Percentiles rank a stretch among this genome's conserved stretches.
Conservation (phyloP, 176 grass and related monocot species). For the Canna indica region DNA sequence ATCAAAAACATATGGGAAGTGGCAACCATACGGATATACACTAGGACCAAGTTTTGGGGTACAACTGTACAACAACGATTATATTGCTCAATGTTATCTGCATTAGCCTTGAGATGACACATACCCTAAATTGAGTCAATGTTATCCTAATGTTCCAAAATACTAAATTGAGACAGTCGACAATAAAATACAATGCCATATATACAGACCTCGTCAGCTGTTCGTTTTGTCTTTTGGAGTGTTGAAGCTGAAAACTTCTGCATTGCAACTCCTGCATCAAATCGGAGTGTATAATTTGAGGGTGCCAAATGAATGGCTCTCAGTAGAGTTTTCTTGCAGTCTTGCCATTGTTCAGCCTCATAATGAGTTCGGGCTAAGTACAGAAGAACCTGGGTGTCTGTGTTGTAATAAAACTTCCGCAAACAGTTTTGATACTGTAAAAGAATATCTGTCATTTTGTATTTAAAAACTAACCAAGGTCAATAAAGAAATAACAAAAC, state of each 20-base stretch:
- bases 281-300: slow-evolving; percentile 85
- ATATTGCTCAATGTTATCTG: neutral
- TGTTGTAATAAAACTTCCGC: slow-evolving; percentile 88
- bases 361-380: slow-evolving; percentile 89
- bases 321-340: slow-evolving; percentile 84
- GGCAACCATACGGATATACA: no score
- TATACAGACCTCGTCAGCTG: slow-evolving; percentile 65
- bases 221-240: slow-evolving; percentile 78
- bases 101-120: neutral
- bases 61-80: neutral
- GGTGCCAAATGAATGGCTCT: slow-evolving; percentile 95
- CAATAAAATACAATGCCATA: neutral
- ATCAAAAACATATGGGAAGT: neutral
- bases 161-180: neutral
- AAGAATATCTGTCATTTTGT: slow-evolving; percentile 24
- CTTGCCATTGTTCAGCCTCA: slow-evolving; percentile 97
- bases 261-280: slow-evolving; percentile 90
- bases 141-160: neutral
- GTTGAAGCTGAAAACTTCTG: slow-evolving; percentile 95
- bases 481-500: neutral
- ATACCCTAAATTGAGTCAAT: no score
- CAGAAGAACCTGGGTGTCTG: slow-evolving; percentile 73
- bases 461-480: slow-evolving; percentile 1
- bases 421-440: slow-evolving; percentile 82
- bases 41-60: neutral